Evolutionary conservation across 2,329 filamentous ascomycete genomes (phyloP).

Genomic region (Aphanocladium album): DNA sequence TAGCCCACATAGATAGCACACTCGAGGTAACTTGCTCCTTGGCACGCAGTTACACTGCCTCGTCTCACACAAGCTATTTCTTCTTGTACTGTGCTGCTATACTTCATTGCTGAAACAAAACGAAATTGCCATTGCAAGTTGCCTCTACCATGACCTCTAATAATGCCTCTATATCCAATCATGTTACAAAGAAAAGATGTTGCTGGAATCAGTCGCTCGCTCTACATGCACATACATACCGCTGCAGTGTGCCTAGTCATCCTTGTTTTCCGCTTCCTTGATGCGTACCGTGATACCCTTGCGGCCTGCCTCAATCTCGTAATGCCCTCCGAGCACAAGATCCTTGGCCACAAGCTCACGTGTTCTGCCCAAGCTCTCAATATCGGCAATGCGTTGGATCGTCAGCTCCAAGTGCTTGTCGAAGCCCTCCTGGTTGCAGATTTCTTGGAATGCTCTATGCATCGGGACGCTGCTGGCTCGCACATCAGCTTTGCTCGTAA

Average conservation of each 20-base stretch:
- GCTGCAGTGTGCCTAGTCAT: slow-evolving; percentile 27
- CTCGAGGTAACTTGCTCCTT: too few species aligned
- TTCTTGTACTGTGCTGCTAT: too few species aligned
- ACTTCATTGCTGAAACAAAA: not conserved
- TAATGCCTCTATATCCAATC: not conserved
- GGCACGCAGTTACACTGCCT: too few species aligned
- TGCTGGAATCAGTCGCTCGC: not conserved
- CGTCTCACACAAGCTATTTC: too few species aligned
- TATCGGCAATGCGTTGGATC: slow-evolving; percentile 78
- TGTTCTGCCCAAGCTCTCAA: slow-evolving; percentile 90
- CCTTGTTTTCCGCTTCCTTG: slow-evolving; percentile 29
- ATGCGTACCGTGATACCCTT: slow-evolving; percentile 39
- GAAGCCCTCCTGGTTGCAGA: slow-evolving; percentile 73
- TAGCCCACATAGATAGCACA: not conserved
- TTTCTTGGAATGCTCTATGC: slow-evolving; percentile 84
- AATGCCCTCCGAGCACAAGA: slow-evolving; percentile 77
- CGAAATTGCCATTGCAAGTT: not conserved
- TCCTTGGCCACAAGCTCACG: slow-evolving; percentile 94
- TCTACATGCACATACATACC: not conserved
- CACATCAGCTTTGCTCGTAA: slow-evolving; percentile 80
- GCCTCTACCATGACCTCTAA: not conserved
- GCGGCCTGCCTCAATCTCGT: slow-evolving; percentile 51
- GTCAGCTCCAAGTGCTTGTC: slow-evolving; percentile 77
- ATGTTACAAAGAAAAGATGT: not conserved
- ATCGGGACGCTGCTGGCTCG: slow-evolving; percentile 93